Evolutionary conservation across 352 stramenopile genomes (phyloP).

Genomic region (Ophiocytium majus): DNA sequence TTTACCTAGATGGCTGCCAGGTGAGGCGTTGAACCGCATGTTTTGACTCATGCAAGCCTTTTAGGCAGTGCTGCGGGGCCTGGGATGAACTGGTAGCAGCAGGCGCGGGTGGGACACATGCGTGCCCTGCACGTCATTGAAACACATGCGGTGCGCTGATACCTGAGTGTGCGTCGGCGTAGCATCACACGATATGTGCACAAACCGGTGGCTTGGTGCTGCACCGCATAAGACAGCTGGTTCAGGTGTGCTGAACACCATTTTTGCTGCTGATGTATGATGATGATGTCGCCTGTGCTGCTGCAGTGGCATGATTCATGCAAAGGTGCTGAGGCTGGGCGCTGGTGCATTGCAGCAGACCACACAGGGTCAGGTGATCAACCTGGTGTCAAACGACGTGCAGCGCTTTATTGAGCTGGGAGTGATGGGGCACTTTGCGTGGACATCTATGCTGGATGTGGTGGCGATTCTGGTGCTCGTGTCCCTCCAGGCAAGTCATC

Average conservation of each 20-base stretch:
- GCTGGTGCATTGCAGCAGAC: not conserved
- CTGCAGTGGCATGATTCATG: constrained; percentile 8
- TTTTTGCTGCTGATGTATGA: not conserved
- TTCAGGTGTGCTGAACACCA: not conserved
- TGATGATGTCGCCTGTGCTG: not conserved
- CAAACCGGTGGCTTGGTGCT: not conserved
- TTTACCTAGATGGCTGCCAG: too few relatives aligned
- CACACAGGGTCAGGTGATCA: constrained; percentile 17
- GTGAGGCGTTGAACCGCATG: too few relatives aligned
- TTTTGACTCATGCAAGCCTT: too few relatives aligned
- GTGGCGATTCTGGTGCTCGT: not conserved
- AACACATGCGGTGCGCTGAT: not conserved
- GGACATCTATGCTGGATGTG: not conserved
- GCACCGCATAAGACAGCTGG: not conserved
- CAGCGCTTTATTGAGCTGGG: constrained; percentile 8
- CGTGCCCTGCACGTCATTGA: not conserved
- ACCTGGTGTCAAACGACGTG: constrained; percentile 14
- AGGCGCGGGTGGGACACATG: too few relatives aligned
- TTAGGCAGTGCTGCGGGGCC: too few relatives aligned
- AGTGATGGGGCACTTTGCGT: constrained; percentile 6
- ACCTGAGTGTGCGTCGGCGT: not conserved
- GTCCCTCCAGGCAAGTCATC: not conserved
- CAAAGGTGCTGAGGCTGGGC: constrained; percentile 12
- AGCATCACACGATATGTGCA: not conserved
- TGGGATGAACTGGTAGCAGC: too few relatives aligned